Conservation (phyloP, 306 rosid genomes). For the Benincasa hispida region DNA sequence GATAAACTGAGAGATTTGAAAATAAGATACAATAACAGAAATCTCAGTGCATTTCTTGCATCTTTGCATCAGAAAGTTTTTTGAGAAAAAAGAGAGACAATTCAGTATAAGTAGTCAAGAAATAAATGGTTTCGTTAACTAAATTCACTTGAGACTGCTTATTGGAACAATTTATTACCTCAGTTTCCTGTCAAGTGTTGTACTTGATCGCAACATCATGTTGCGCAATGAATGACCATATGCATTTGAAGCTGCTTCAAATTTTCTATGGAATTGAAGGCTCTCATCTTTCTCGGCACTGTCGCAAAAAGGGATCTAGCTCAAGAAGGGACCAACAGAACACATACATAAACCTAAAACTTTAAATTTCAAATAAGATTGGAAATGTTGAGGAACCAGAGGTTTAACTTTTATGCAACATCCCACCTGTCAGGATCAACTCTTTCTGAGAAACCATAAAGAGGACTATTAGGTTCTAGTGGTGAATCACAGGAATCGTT, state of each 20-base stretch:
- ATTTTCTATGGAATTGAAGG: slow-evolving; percentile 51
- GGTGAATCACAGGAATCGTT: slow-evolving; percentile 99
- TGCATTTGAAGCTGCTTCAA: slow-evolving; percentile 53
- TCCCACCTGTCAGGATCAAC: slow-evolving; percentile 47
- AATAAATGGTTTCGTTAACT: background rate
- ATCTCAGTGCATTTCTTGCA: slow-evolving; percentile 22
- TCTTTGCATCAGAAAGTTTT: slow-evolving; percentile 18
- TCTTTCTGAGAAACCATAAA: slow-evolving; percentile 83
- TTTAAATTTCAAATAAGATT: background rate
- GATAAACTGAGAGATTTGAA: slow-evolving; percentile 72
- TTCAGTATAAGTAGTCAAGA: slow-evolving; percentile 3
- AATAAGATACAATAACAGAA: slow-evolving; percentile 32
- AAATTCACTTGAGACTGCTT: background rate
- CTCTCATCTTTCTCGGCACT: slow-evolving; percentile 77
- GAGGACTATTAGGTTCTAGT: slow-evolving; percentile 95
- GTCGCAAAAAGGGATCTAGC: slow-evolving; percentile 16
- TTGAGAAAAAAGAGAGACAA: background rate
- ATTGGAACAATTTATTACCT: slow-evolving; percentile 32
- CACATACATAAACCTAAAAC: background rate
- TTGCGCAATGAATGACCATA: slow-evolving; percentile 61
- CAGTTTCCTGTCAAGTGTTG: slow-evolving; percentile 50
- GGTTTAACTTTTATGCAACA: background rate
- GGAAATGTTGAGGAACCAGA: background rate
- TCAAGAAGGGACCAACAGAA: slow-evolving; percentile 1
- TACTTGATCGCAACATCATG: slow-evolving; percentile 59